These are phyloP conservation scores for Yarrowia galli DNA, from an alignment of 1,139 yeast species.

Conservation along the genomic window DNA sequence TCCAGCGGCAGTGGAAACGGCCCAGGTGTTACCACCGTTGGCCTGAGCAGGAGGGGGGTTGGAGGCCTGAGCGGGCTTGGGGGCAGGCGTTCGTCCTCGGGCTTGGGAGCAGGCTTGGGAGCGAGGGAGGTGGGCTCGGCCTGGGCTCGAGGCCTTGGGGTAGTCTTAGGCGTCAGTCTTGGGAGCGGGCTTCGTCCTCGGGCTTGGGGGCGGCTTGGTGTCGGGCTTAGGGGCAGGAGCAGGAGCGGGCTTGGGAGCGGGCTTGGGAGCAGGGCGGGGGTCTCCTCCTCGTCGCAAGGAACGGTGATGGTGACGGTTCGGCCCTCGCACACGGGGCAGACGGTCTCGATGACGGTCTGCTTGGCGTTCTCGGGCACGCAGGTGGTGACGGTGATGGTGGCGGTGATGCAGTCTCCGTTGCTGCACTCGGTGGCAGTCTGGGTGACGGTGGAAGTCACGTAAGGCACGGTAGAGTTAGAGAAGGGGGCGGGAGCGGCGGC, in stretches of 20 bases:
- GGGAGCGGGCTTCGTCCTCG: neutral
- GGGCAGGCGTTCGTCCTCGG: neutral
- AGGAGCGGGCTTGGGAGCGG: conserved; percentile 4
- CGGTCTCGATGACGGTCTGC: conserved; percentile 22
- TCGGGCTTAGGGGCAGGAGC: neutral
- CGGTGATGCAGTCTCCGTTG: conserved; percentile 18
- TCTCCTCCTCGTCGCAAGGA: conserved; percentile 17
- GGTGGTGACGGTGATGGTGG: conserved; percentile 25
- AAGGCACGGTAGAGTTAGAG: conserved; percentile 3
- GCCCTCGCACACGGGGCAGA: conserved; percentile 27
- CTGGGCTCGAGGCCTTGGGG: neutral
- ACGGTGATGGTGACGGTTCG: conserved; percentile 28
- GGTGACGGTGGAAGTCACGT: conserved; percentile 25
- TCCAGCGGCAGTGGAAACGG: conserved; percentile 33
- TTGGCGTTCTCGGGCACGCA: conserved; percentile 25
- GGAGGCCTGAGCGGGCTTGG: conserved; percentile 4
- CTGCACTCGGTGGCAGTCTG: conserved; percentile 15
- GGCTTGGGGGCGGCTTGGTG: neutral
- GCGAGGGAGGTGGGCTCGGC: neutral
- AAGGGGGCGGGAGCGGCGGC: neutral
- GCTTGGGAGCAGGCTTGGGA: neutral
- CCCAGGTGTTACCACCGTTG: conserved; percentile 20
- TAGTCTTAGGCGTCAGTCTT: too few relatives aligned
- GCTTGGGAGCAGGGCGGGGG: conserved; percentile 2
- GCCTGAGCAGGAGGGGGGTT: conserved; percentile 1